These are phyloP conservation scores for Penicillium herquei DNA, from an alignment of 495 filamentous ascomycete genomes.

Conservation along the genomic window DNA sequence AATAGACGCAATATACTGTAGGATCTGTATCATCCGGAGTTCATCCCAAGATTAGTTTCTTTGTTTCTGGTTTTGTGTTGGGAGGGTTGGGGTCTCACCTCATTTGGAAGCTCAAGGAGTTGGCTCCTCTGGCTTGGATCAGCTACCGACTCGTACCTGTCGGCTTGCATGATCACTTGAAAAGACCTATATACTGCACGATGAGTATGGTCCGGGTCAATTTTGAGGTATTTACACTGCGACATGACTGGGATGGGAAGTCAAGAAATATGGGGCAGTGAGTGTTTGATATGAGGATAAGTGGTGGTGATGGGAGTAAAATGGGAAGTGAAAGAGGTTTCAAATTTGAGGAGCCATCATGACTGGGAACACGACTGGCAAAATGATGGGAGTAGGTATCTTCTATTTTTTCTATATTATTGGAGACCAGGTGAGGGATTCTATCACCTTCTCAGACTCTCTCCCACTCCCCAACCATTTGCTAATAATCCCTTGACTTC, in stretches of 20 bases:
- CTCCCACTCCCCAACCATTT: conserved; percentile 63
- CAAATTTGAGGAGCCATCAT: no score
- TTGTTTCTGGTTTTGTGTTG: neutral
- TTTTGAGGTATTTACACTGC: neutral
- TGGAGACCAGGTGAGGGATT: neutral
- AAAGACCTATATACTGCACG: neutral
- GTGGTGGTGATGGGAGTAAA: no score
- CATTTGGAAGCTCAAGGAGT: conserved; percentile 24
- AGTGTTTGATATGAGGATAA: no score
- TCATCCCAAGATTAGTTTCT: neutral
- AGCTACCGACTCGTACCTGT: neutral
- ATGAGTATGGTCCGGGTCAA: neutral
- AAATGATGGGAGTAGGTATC: neutral
- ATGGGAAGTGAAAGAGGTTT: no score
- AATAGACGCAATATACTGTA: conserved; percentile 37
- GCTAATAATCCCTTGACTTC: conserved; percentile 73
- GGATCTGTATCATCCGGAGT: conserved; percentile 23
- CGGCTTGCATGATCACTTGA: neutral
- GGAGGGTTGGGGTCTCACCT: conserved; percentile 14
- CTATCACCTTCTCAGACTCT: conserved; percentile 18
- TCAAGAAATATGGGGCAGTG: no score
- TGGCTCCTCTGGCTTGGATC: neutral
- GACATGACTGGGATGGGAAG: no score
- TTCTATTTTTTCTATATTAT: neutral
- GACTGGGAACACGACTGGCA: no score